Evolutionary conservation across 768 basidiomycete genomes (phyloP), one percentile per base, ranked within the genome.

Genomic region (Boletales sp.): DNA sequence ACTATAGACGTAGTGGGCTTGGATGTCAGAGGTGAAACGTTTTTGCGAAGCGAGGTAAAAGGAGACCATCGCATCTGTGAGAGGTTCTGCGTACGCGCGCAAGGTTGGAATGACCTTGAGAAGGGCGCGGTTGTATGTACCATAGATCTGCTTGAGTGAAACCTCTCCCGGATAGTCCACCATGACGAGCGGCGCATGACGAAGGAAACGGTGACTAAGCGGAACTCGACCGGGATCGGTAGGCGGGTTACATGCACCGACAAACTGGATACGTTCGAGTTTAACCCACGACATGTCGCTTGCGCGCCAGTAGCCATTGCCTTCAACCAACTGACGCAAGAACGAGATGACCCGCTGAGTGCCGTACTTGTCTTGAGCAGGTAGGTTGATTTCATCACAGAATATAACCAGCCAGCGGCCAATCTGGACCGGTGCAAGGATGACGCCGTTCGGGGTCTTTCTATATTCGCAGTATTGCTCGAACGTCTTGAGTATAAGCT

Each of bases 201-300:
- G 89, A 41, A 99, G 78, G 84, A 99, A 99, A 51, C 96, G 86
- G 67, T 96, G 94, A 53, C 84, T 94, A 51, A 99, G 84, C 31
- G 95, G 94, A n/a, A 98, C 94, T 68, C 96, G 93, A 50, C 96
- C 96, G 41, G 96, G 94, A 72, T 99, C 96, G 15, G 96, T 98
- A 4, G 96, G 96, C 21, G 96, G 96, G 65, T 99, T 99, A 70
- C 96, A 99, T 44, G 96, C 96, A 43, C 96, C 96, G 40, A 99
- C 96, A 64, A 99, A 98, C 68, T 99, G 96, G 53, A 99, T 97
- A n/a, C 96, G 84, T 67, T 98, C 96, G 46, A 99, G 77, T 62
- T 86, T 90, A 59, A 99, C 94, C 94, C 95, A 99, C 13, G 94
- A 82, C 82, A 94, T 90, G 70, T 99, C 96, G 14, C 80, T 81